Evolutionary conservation across 768 basidiomycete genomes (phyloP), one percentile per base, ranked within the genome.

Genomic region (Lactifluus hygrophoroides): DNA sequence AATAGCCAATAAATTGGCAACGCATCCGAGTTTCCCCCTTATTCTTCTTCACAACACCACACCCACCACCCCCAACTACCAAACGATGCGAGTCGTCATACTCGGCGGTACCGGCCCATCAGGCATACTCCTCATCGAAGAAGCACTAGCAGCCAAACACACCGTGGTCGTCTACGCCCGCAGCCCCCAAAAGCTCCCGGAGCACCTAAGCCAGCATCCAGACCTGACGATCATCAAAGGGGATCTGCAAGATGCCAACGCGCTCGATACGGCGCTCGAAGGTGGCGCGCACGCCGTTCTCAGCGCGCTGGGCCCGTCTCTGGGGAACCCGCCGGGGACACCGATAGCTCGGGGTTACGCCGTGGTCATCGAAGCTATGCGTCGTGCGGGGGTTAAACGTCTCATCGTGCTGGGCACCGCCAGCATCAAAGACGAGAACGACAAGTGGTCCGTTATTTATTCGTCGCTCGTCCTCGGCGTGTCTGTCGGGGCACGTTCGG

Each of bases 51-150:
- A 21, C 5, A 34, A 28, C 9, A 40, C 23, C 51, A 38, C 17
- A 49, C 46, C 42, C 32, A 10, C 10, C 5, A 32, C 32, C 32
- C 5, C 32, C 32, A 32, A 32, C 32, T 32, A 5, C 32, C 10
- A 10, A 54, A 35, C 17, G n/a, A 79, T 80, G 80, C 82, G 75
- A 25, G 65, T 87, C 56, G 74, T 89, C 54, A 73, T 89, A 57
- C 75, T 90, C n/a, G 88, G 87, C 17, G 83, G 77, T 23, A 90
- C 87, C 3, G 86, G 87, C 1, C 76, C 80, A 14, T 70, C 71
- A 35, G 88, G 87, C 49, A 69, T 79, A 45, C 75, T 77, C 17
- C 73, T 88, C 58, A 75, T 83, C 56, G 76, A 81, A 51, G 77
- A 84, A 65, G 71, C 76, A 5, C 76, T 89, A 17, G 66, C 71